Conservation (phyloP, 2,329 filamentous ascomycete genomes). For the Colletotrichum sp. region DNA sequence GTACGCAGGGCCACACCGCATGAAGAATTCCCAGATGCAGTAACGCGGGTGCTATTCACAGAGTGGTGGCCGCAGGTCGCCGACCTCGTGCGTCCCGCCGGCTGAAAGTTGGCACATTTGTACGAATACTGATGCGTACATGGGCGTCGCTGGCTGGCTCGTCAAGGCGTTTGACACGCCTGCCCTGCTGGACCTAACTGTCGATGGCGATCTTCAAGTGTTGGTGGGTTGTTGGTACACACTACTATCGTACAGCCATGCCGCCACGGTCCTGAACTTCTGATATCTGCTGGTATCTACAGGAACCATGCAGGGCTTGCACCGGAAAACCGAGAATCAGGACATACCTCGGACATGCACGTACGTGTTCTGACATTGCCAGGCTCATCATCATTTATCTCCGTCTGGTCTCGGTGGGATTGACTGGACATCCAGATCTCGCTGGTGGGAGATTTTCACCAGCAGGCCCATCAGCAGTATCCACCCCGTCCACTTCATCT, state of each 20-base stretch:
- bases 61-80: background rate
- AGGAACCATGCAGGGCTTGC: background rate
- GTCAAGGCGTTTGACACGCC: background rate
- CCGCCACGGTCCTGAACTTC: background rate
- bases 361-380: background rate
- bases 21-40: background rate
- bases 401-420: background rate
- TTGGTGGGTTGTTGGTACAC: background rate
- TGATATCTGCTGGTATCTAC: background rate
- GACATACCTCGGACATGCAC: background rate
- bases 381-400: slow-evolving; percentile 10
- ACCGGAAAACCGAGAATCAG: background rate
- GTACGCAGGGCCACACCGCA: background rate
- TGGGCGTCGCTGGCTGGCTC: background rate
- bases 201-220: background rate
- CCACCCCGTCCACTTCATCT: slow-evolving; percentile 5
- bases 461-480: background rate
- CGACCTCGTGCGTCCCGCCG: background rate
- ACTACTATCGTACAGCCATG: background rate
- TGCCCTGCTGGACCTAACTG: background rate
- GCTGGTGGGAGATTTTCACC: background rate
- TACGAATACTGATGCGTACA: background rate
- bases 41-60: background rate
- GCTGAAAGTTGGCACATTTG: background rate
- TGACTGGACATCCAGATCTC: background rate